These are phyloP conservation scores for Ogataea chonburiensis DNA, from an alignment of 805 yeast species.

Conservation along the genomic window DNA sequence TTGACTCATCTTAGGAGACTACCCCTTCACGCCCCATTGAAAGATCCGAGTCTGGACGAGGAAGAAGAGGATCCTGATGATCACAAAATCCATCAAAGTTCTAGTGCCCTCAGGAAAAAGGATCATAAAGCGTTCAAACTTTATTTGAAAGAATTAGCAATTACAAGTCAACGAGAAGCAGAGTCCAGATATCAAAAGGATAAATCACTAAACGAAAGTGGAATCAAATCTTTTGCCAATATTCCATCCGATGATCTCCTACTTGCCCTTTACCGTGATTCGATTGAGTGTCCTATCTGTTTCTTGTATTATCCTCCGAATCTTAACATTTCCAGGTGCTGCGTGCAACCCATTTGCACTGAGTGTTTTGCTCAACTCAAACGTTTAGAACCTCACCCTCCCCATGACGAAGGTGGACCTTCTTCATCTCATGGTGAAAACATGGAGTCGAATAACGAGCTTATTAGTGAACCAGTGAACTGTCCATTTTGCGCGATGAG, in stretches of 20 bases:
- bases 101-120: constrained; percentile 45
- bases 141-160: constrained; percentile 40
- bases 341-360: constrained; percentile 89
- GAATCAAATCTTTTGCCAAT: constrained; percentile 29
- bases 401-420: constrained; percentile 58
- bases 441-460: constrained; percentile 51
- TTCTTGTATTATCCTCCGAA: constrained; percentile 80
- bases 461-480: constrained; percentile 82
- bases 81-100: constrained; percentile 53
- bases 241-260: constrained; percentile 47
- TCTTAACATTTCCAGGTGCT: constrained; percentile 80
- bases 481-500: constrained; percentile 94
- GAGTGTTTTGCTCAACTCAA: constrained; percentile 97
- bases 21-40: constrained; percentile 54
- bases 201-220: constrained; percentile 25
- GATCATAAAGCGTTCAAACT: constrained; percentile 45
- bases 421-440: constrained; percentile 21
- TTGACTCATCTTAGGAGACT: constrained; percentile 48
- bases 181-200: constrained; percentile 34
- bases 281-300: constrained; percentile 92
- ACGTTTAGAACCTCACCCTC: constrained; percentile 89
- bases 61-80: constrained; percentile 63
- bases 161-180: constrained; percentile 37
- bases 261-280: constrained; percentile 60
- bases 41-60: constrained; percentile 45